Percentiles rank a stretch among this genome's conserved stretches.
These are phyloP conservation scores for Whalleya microplaca DNA, from an alignment of 2,329 filamentous ascomycete genomes.

Conservation along the genomic window DNA sequence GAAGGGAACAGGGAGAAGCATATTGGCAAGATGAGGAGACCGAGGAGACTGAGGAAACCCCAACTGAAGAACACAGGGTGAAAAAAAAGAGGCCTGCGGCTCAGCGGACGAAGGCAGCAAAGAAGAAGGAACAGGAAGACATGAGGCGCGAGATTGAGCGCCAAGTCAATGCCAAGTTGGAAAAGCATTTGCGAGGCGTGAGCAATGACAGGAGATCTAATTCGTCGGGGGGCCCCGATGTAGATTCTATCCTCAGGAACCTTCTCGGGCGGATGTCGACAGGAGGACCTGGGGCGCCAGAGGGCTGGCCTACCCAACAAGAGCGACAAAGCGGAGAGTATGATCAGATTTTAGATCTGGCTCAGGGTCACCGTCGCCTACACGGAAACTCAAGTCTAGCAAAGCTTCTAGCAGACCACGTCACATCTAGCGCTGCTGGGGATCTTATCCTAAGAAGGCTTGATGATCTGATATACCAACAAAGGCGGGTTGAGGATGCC, in stretches of 20 bases:
- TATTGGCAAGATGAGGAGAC: not conserved
- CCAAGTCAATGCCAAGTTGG: not conserved
- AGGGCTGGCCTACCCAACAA: not conserved
- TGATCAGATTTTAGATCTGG: not conserved
- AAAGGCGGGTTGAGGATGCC: conserved; percentile 1
- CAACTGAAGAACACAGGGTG: not conserved
- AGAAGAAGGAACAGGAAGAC: not conserved
- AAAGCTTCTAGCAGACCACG: not conserved
- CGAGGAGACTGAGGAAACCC: not conserved
- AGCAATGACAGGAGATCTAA: not conserved
- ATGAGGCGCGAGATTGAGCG: conserved; percentile 1
- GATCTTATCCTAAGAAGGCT: not conserved
- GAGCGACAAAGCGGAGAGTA: not conserved
- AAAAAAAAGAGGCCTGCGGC: not conserved
- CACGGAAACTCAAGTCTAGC: not conserved
- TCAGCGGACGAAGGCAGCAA: not conserved
- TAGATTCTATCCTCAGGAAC: not conserved
- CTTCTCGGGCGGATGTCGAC: not conserved
- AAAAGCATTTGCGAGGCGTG: not conserved
- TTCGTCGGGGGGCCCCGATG: not conserved
- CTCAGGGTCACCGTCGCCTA: not conserved
- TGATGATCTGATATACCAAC: conserved; percentile 5
- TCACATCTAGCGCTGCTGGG: not conserved
- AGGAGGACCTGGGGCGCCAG: not conserved
- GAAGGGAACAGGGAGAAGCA: not conserved